Evolutionary conservation across 2,329 filamentous ascomycete genomes (phyloP).

Genomic region (Chaetomium strumarium): DNA sequence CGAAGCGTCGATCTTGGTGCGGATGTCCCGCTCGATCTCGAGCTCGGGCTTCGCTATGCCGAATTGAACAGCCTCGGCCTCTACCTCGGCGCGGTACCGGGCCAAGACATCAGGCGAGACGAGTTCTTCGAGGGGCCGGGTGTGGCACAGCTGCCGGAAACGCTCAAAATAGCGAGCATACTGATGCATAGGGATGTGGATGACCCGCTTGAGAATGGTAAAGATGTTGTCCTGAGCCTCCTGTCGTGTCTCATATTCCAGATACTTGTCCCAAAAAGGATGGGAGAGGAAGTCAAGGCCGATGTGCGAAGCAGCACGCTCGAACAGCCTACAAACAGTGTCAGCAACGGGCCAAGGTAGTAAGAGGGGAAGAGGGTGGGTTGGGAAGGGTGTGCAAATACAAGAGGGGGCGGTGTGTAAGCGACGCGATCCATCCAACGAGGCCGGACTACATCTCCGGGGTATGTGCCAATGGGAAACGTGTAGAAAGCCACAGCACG

Average conservation of each 20-base stretch:
- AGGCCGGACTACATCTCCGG: conserved; percentile 31
- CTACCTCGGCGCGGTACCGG: conserved; percentile 66
- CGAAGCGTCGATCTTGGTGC: conserved; percentile 70
- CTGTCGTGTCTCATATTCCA: conserved; percentile 91
- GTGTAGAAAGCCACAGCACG: conserved; percentile 32
- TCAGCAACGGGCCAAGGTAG: conserved; percentile 26
- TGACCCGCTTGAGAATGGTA: conserved; percentile 72
- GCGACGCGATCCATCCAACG: conserved; percentile 45
- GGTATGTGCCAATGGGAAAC: conserved; percentile 31
- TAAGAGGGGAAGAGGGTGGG: conserved; percentile 26
- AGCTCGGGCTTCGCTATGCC: conserved; percentile 55
- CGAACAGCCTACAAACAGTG: conserved; percentile 68
- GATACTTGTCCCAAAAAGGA: conserved; percentile 98
- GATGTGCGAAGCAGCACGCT: conserved; percentile 76
- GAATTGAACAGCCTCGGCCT: conserved; percentile 53
- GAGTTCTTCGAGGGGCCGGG: conserved; percentile 66
- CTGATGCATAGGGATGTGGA: conserved; percentile 90
- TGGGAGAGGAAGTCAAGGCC: conserved; percentile 92
- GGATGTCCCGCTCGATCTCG: conserved; percentile 78
- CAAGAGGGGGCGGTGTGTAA: conserved; percentile 52
- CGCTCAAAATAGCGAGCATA: conserved; percentile 93
- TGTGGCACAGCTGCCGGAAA: conserved; percentile 71
- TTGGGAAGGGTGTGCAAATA: conserved; percentile 53
- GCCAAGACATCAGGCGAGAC: conserved; percentile 62
- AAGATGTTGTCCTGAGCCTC: conserved; percentile 83